Conservation (phyloP, 805 yeast genomes). For the Kluyveromyces starmeri region DNA sequence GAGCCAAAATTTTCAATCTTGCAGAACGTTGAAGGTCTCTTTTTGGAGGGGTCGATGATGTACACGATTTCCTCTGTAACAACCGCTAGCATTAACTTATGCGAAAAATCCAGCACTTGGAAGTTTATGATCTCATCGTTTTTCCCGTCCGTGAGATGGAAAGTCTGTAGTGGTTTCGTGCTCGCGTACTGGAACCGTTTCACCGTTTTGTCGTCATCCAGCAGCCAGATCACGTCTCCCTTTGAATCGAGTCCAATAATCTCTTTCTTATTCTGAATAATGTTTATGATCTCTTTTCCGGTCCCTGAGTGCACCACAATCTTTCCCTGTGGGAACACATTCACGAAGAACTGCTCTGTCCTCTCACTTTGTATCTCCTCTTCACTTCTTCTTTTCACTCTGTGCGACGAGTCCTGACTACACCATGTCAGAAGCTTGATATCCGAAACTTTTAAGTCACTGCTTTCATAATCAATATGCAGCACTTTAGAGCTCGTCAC, state of each 20-base stretch:
- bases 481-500: conserved; percentile 25
- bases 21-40: conserved; percentile 24
- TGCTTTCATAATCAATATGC: conserved; percentile 26
- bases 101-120: conserved; percentile 16
- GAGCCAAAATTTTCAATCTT: conserved; percentile 17
- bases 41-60: conserved; percentile 50
- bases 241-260: conserved; percentile 30
- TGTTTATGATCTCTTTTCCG: conserved; percentile 29
- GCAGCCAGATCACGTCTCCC: conserved; percentile 28
- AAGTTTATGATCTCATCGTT: conserved; percentile 24
- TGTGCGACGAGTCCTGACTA: conserved; percentile 7
- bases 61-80: conserved; percentile 39
- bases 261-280: conserved; percentile 30
- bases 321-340: conserved; percentile 23
- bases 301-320: conserved; percentile 26
- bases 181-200: conserved; percentile 27
- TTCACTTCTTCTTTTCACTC: conserved; percentile 18
- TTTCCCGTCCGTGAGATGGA: conserved; percentile 28
- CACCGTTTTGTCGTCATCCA: conserved; percentile 26
- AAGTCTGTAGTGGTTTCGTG: conserved; percentile 29
- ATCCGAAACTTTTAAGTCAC: conserved; percentile 23
- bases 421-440: conserved; percentile 25
- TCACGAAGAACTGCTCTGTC: conserved; percentile 23
- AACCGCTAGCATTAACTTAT: conserved; percentile 22
- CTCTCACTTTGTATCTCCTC: conserved; percentile 8